Conservation (phyloP, 2,329 filamentous ascomycete species). For the Colletotrichum orbiculare region DNA sequence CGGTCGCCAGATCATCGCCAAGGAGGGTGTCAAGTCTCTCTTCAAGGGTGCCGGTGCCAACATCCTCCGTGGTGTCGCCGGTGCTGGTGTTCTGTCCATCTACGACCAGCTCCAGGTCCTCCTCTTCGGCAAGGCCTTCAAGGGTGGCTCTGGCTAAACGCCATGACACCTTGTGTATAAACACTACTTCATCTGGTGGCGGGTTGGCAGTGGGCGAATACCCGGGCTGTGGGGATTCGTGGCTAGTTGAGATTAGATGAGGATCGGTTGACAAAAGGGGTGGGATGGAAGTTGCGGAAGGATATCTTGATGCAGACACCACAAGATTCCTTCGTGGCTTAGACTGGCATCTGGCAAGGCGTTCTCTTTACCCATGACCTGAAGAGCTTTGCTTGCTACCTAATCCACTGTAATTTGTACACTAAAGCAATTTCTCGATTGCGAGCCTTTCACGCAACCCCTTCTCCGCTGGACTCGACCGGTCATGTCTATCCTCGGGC, state of each 20-base stretch:
- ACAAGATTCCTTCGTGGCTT: constrained; percentile 54
- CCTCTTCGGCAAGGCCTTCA: constrained; percentile 99
- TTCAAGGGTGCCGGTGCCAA: constrained; percentile 99
- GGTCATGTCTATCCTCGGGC: constrained; percentile 36
- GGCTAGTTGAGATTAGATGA: constrained; percentile 41
- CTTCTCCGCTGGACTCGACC: constrained; percentile 45
- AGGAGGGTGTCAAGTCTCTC: constrained; percentile 97
- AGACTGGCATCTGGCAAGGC: constrained; percentile 62
- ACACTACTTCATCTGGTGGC: constrained; percentile 46
- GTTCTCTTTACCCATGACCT: constrained; percentile 55
- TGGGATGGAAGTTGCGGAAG: constrained; percentile 61
- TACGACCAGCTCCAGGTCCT: constrained; percentile 99
- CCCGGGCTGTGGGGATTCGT: constrained; percentile 49
- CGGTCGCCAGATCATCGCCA: constrained; percentile 94
- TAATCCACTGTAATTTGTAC: constrained; percentile 73
- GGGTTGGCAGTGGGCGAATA: constrained; percentile 46
- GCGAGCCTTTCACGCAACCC: constrained; percentile 51
- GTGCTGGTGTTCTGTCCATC: constrained; percentile 99
- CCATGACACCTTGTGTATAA: constrained; percentile 54
- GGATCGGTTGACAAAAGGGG: constrained; percentile 55
- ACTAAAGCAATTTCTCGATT: constrained; percentile 66
- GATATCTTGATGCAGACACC: constrained; percentile 53
- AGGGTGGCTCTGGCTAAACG: constrained; percentile 67
- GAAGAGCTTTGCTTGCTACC: constrained; percentile 55
- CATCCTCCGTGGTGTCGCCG: constrained; percentile 99